Base-by-base conservation (phyloP, 2,329 filamentous ascomycete genomes). In the Cladosporium sp. region DNA sequence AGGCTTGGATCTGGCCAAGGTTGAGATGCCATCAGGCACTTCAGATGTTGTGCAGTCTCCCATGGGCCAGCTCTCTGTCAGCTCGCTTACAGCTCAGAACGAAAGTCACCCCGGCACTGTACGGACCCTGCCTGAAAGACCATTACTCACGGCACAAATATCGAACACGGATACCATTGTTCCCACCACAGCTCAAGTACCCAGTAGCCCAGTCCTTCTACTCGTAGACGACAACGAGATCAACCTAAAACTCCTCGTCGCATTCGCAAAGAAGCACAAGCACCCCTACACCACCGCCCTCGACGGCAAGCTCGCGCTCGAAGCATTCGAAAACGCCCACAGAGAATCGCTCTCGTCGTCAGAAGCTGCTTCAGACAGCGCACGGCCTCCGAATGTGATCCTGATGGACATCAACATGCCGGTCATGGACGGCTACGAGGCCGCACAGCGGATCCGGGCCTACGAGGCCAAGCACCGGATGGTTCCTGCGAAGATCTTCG, bases 341-440 rank as follows among this genome's bases (percentile, higher is more conserved):
- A 66, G 3, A 11, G n/a, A 20, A 1, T 50, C 47, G 30, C 30
- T 37, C 28, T 12, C 11, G 30, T 5, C 30, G 3, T 3, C 30
- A 3, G 9, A 11, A 9, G 2, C 30, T 8, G 9, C 5, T 5
- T 25, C 25, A 17, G 38, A 40, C 15, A 15, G 17, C 15, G 17
- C 15, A n/a, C 7, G 5, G 15, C 15, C 17, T 2, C 37, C 57
- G 5, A 74, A 75, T 34, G 74, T 80, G 43, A 74, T 82, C 4
- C 73, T 82, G 7, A 82, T 83, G 79, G 80, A 72, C 50, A 67
- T 72, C 58, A 67, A 64, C 49, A 72, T 72, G 70, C 69, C 70
- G 3, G 51, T 66, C 1, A 55, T 71, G 11, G 65, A 71, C 45
- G 70, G 70, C 15, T 72, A 71, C 52, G 71, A 72, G 59, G 70